Evolutionary conservation across 352 stramenopile genomes (phyloP).

Genomic region (Pythium folliculosum): DNA sequence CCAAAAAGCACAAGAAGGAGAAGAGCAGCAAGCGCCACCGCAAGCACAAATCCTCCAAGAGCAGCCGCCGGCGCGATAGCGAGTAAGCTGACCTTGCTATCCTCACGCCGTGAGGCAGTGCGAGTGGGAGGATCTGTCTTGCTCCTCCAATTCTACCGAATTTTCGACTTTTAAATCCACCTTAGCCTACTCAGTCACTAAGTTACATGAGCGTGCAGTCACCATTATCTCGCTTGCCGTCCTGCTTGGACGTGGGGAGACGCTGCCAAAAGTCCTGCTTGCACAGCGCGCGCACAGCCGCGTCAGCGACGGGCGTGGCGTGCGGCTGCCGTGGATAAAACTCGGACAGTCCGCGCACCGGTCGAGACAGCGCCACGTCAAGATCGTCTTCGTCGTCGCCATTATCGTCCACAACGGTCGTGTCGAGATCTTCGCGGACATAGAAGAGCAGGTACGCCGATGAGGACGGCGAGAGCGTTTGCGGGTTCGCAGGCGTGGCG

Average conservation of each 20-base stretch:
- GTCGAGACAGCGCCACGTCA: background rate
- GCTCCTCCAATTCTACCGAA: no score
- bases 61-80: constrained; percentile 32
- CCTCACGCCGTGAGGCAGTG: background rate
- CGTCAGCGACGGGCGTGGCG: constrained; percentile 18
- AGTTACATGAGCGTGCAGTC: constrained; percentile 24
- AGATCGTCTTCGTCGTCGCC: background rate
- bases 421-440: constrained; percentile 50
- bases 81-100: constrained; percentile 13
- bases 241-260: constrained; percentile 1
- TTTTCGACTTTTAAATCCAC: no score
- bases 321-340: constrained; percentile 41
- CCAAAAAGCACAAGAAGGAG: constrained; percentile 51
- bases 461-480: constrained; percentile 43
- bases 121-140: background rate
- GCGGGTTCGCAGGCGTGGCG: constrained; percentile 27
- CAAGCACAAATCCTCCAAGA: constrained; percentile 29
- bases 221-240: constrained; percentile 15
- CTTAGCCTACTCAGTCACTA: no score
- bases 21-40: constrained; percentile 37
- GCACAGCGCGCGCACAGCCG: constrained; percentile 15
- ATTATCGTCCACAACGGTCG: constrained; percentile 24
- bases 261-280: constrained; percentile 26
- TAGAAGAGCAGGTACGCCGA: constrained; percentile 80
- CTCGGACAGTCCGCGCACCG: constrained; percentile 16